Evolutionary conservation across 345 rosid genomes (phyloP).

Genomic region (Durio zibethinus): DNA sequence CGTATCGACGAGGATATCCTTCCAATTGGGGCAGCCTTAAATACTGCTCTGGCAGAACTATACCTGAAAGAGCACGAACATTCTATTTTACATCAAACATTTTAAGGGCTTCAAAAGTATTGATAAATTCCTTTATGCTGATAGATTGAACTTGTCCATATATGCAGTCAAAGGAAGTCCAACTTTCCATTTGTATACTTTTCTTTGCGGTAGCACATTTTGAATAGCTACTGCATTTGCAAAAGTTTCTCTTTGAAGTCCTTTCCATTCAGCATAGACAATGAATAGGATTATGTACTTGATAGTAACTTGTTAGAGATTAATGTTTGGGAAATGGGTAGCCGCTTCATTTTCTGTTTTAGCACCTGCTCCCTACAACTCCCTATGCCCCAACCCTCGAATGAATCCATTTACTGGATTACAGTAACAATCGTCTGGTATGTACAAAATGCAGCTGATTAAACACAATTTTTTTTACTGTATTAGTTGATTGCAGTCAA

Average conservation of each 20-base stretch:
- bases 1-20: constrained; percentile 75
- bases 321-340: not conserved
- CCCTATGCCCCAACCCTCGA: not conserved
- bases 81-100: constrained; percentile 10
- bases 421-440: not conserved
- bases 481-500: not conserved
- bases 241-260: not conserved
- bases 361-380: too few species aligned
- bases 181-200: not conserved
- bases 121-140: not conserved
- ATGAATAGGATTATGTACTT: not conserved
- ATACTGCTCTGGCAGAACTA: constrained; percentile 61
- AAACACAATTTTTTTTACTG: not conserved
- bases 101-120: not conserved
- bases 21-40: constrained; percentile 73
- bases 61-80: constrained; percentile 49
- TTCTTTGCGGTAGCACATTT: not conserved
- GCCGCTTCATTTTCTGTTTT: too few species aligned
- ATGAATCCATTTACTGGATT: not conserved
- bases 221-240: not conserved
- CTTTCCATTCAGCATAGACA: not conserved
- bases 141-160: not conserved
- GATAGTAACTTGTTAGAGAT: not conserved
- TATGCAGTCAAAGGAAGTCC: not conserved
- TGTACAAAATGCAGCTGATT: not conserved